A percentile compares a stretch with the other conserved stretches of the same genome.
Conservation (phyloP, 192 early-diverging fungal species). For the Jimgerdemannia lactiflua region DNA sequence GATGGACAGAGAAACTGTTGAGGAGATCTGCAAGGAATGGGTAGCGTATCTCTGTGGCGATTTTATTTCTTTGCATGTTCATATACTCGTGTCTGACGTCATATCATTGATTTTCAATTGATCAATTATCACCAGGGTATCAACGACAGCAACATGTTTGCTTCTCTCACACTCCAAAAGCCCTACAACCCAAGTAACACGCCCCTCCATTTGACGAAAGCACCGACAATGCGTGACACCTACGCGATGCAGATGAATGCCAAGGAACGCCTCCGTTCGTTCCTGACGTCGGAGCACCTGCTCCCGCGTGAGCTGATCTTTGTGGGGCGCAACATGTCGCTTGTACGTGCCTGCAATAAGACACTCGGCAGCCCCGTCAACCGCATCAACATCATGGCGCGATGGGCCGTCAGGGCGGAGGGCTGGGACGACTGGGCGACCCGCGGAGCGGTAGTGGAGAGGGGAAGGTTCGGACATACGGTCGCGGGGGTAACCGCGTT, state of each 20-base stretch:
- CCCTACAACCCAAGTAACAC: slow-evolving; percentile 58
- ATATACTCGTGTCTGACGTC: slow-evolving; percentile 17
- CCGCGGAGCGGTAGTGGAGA: slow-evolving; percentile 19
- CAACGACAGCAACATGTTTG: slow-evolving; percentile 63
- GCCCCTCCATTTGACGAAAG: slow-evolving; percentile 26
- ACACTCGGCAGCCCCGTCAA: slow-evolving; percentile 83
- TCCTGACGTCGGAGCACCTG: slow-evolving; percentile 63
- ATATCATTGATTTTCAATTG: background rate
- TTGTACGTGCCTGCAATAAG: slow-evolving; percentile 84
- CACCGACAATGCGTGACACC: slow-evolving; percentile 48
- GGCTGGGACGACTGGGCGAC: slow-evolving; percentile 29
- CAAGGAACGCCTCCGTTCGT: slow-evolving; percentile 69
- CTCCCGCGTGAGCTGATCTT: slow-evolving; percentile 92
- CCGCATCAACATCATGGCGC: slow-evolving; percentile 81
- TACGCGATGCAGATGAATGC: slow-evolving; percentile 73
- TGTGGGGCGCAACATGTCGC: slow-evolving; percentile 85
- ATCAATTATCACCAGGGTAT: slow-evolving; percentile 30
- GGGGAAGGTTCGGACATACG: background rate
- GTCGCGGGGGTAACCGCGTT: background rate
- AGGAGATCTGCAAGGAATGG: slow-evolving; percentile 69
- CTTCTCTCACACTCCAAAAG: slow-evolving; percentile 62
- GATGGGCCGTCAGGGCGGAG: slow-evolving; percentile 66
- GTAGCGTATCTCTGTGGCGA: slow-evolving; percentile 2
- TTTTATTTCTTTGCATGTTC: background rate
- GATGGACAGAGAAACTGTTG: slow-evolving; percentile 60